A percentile compares a stretch with the other conserved stretches of the same genome.
phyloP scores from a whole-genome alignment of 1,139 yeast species.

The Pichiaceae sp. region DNA sequence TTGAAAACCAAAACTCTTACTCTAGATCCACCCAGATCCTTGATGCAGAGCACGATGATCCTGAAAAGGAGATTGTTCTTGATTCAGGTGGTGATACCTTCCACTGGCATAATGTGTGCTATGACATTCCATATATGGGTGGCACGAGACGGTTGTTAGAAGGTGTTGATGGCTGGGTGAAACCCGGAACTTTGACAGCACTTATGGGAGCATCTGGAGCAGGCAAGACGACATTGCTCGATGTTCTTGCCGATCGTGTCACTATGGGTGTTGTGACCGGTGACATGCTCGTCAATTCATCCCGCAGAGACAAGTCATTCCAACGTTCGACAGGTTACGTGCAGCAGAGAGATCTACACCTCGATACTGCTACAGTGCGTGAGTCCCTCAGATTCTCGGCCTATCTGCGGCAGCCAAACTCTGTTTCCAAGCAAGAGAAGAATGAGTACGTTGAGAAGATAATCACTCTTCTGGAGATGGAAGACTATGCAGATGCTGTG shows the following conservation, averaged over 20 bases:
- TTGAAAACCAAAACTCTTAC: neutral
- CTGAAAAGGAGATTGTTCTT: conserved; percentile 7
- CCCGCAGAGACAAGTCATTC: conserved; percentile 59
- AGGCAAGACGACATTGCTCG: conserved; percentile 72
- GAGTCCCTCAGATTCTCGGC: conserved; percentile 73
- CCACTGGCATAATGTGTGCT: conserved; percentile 75
- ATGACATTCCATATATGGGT: conserved; percentile 59
- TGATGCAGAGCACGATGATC: neutral
- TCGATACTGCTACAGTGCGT: conserved; percentile 68
- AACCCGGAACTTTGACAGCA: conserved; percentile 70
- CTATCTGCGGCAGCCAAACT: conserved; percentile 58
- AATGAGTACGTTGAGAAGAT: conserved; percentile 65
- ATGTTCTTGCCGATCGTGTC: conserved; percentile 70
- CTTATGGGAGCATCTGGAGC: conserved; percentile 89
- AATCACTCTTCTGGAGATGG: conserved; percentile 64
- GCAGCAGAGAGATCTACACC: conserved; percentile 75
- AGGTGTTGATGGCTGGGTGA: conserved; percentile 78
- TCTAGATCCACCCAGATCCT: neutral
- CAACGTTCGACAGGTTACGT: conserved; percentile 80
- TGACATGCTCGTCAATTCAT: conserved; percentile 66
- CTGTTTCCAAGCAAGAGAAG: conserved; percentile 50
- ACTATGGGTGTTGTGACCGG: conserved; percentile 77
- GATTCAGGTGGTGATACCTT: conserved; percentile 39
- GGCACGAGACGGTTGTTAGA: conserved; percentile 58
- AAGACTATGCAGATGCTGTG: conserved; percentile 66